Percentiles rank a stretch among this genome's conserved stretches.
Evolutionary conservation across 768 basidiomycete species (phyloP).

Genomic region (Psilocybe subaeruginosa): DNA sequence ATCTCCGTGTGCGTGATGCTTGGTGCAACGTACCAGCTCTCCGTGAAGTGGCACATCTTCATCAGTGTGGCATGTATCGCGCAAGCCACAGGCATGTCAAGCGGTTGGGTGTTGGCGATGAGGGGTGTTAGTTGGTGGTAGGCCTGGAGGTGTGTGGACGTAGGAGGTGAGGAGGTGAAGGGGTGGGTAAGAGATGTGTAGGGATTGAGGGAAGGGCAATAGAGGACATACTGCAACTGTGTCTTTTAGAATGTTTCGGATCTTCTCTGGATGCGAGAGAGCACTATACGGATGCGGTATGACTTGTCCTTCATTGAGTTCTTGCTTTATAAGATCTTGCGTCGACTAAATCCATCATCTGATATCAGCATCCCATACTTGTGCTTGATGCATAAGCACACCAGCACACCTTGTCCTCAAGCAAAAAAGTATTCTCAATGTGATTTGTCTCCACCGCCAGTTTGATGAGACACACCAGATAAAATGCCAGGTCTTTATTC

Average conservation of each 20-base stretch:
- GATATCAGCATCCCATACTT: not conserved
- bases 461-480: constrained; percentile 15
- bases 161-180: too few species aligned
- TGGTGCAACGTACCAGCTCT: constrained; percentile 20
- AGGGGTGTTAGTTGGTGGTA: constrained; percentile 22
- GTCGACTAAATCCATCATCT: constrained; percentile 18
- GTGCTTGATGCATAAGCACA: not conserved
- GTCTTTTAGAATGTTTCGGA: constrained; percentile 30
- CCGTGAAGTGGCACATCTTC: constrained; percentile 27
- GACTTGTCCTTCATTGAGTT: constrained; percentile 18
- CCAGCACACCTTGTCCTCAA: not conserved
- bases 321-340: constrained; percentile 22
- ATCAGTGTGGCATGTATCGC: constrained; percentile 31
- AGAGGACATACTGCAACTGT: constrained; percentile 26
- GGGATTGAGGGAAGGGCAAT: not conserved
- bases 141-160: constrained; percentile 10
- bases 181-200: not conserved
- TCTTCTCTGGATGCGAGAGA: constrained; percentile 22
- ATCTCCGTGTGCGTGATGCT: constrained; percentile 29
- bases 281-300: constrained; percentile 21
- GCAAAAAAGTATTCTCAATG: constrained; percentile 23
- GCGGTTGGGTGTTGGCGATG: constrained; percentile 3
- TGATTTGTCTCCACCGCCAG: constrained; percentile 32
- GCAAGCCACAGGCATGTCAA: constrained; percentile 23
- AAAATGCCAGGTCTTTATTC: constrained; percentile 13